Base-by-base conservation (phyloP, 2,329 filamentous ascomycete genomes). In the Epichloe amarillans region DNA sequence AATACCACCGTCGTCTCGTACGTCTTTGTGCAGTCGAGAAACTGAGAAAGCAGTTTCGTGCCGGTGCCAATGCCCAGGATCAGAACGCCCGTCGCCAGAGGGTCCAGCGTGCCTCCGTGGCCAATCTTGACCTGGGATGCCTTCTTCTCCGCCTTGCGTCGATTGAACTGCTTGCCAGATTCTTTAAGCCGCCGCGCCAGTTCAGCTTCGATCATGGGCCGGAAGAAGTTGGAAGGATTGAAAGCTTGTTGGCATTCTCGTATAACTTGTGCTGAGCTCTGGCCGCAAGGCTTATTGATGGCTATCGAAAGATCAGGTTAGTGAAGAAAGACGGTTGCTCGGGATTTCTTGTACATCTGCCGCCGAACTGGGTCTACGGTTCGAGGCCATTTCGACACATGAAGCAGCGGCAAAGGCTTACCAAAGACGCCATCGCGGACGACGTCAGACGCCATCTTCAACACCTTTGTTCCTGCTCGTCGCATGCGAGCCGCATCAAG, bases 51-150 rank as follows among this genome's bases (percentile, higher is more conserved):
- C 14, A 77, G 72, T 67, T 97, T 98, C 50, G 93, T 98, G 39
- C 88, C 93, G 53, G 78, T 82, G 37, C 91, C 93, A 49, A 96
- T 76, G 51, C 91, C 93, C 6, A 93, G 75, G 55, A 97, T 89
- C 47, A 98, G 77, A 23, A 98, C 87, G 44, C 93, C 93, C 1
- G 90, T 95, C 8, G 93, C 93, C 60, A 96, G 77, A 26, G 93
- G 93, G 63, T 98, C 93, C 17, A 98, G 77, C 2, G 93, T 98
- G 42, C 93, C 93, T 54, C 93, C 93, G 69, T 98, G 93, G 36
- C 93, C 93, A 62, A 97, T 86, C 73, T 97, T 98, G 58, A 97
- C 84, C 55, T 87, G 80, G 5, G 83, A 65, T 1, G 76, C 72
- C 58, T 76, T 76, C 64, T 80, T 78, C 55, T 75, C 73, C 45